These are phyloP conservation scores for Colletotrichum noveboracense DNA, from an alignment of 2,329 filamentous ascomycete genomes.

Conservation along the genomic window DNA sequence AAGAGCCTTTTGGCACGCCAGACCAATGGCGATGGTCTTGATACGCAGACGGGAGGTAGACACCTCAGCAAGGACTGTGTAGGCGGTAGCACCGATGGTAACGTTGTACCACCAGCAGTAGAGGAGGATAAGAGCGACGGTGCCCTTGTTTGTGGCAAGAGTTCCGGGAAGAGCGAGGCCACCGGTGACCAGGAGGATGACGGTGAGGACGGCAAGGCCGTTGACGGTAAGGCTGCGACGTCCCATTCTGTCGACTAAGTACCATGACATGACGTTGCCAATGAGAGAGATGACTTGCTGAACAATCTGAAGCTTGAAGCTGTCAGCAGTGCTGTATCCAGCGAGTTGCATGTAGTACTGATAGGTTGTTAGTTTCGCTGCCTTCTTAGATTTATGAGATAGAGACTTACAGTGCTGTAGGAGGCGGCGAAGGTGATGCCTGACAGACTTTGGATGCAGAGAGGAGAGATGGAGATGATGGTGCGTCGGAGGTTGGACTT, in stretches of 20 bases:
- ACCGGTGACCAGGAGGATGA: slow-evolving; percentile 44
- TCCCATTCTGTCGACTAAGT: slow-evolving; percentile 40
- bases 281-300: slow-evolving; percentile 42
- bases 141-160: slow-evolving; percentile 34
- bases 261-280: slow-evolving; percentile 45
- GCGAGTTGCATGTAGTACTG: slow-evolving; percentile 47
- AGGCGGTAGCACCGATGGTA: slow-evolving; percentile 44
- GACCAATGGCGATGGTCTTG: slow-evolving; percentile 44
- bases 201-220: slow-evolving; percentile 35
- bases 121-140: slow-evolving; percentile 39
- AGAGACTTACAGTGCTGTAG: slow-evolving; percentile 30
- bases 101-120: slow-evolving; percentile 44
- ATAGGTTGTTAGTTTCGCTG: background rate
- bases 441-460: slow-evolving; percentile 34
- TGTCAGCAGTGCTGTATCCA: slow-evolving; percentile 38
- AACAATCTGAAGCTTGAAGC: slow-evolving; percentile 43
- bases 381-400: rapidly evolving
- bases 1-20: slow-evolving; percentile 35
- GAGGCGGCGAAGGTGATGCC: slow-evolving; percentile 27
- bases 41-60: slow-evolving; percentile 41
- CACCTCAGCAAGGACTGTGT: slow-evolving; percentile 41
- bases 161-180: slow-evolving; percentile 25
- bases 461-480: slow-evolving; percentile 39
- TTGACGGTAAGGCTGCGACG: slow-evolving; percentile 40
- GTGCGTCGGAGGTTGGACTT: slow-evolving; percentile 43